A percentile compares a stretch with the other conserved stretches of the same genome.
phyloP scores from a whole-genome alignment of 805 yeast species.

The Kurtzmaniella cleridarum region DNA sequence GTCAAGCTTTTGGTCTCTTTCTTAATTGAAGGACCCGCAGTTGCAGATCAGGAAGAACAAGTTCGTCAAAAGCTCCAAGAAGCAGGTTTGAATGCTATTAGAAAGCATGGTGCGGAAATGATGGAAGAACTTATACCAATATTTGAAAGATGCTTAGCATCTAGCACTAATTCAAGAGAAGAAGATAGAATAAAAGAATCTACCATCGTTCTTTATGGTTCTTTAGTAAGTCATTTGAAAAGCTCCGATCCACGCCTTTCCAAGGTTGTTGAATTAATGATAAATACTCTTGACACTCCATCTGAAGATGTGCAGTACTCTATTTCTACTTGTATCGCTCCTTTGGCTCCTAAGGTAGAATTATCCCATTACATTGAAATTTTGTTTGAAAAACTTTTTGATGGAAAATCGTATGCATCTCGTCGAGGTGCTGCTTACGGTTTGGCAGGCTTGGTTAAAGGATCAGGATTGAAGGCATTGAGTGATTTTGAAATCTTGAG shows the following conservation, averaged over 20 bases:
- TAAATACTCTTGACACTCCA: constrained; percentile 77
- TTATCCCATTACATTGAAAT: constrained; percentile 46
- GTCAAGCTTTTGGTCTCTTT: constrained; percentile 57
- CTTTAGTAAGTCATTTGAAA: constrained; percentile 79
- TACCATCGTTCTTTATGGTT: constrained; percentile 83
- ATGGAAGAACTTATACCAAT: constrained; percentile 76
- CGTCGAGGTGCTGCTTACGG: constrained; percentile 97
- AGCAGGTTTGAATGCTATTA: constrained; percentile 77
- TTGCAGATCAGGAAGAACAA: constrained; percentile 66
- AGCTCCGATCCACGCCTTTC: constrained; percentile 60
- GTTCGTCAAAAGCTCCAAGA: constrained; percentile 83
- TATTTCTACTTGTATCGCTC: constrained; percentile 79
- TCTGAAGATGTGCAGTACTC: constrained; percentile 89
- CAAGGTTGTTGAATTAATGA: constrained; percentile 60
- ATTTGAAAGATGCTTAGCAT: constrained; percentile 65
- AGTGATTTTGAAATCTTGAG: constrained; percentile 75
- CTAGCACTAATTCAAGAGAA: constrained; percentile 39
- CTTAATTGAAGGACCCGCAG: constrained; percentile 51
- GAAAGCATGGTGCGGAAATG: constrained; percentile 54
- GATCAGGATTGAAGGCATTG: constrained; percentile 77
- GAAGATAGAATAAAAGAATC: constrained; percentile 70
- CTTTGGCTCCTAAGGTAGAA: constrained; percentile 60
- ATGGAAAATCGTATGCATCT: constrained; percentile 41
- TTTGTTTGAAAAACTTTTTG: constrained; percentile 57
- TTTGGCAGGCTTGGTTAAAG: constrained; percentile 87